Evolutionary conservation across 768 basidiomycete species (phyloP).

Genomic region (Xerocomellus intermedius): DNA sequence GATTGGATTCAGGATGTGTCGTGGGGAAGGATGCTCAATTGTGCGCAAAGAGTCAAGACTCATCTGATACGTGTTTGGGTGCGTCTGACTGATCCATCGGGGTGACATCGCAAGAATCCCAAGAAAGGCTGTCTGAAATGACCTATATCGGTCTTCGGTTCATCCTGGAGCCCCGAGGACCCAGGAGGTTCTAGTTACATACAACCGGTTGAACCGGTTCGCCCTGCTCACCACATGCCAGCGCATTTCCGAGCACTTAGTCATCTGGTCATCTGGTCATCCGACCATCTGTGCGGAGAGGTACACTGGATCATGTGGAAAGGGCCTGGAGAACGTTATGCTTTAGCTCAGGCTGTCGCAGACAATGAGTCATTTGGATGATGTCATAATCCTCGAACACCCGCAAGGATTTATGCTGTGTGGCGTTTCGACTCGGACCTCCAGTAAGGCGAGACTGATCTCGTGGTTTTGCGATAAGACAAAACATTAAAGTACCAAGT

Average conservation of each 20-base stretch:
- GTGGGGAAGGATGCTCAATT: too few relatives aligned
- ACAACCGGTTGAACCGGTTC: not conserved
- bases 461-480: not conserved
- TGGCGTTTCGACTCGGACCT: too few relatives aligned
- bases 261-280: not conserved
- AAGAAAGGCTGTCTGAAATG: not conserved
- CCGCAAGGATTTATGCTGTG: not conserved
- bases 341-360: too few relatives aligned
- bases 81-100: not conserved
- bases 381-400: not conserved
- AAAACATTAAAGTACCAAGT: not conserved
- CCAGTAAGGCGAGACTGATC: not conserved
- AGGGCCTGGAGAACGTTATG: not conserved
- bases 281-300: not conserved
- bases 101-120: not conserved
- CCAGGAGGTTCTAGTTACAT: not conserved
- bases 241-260: not conserved
- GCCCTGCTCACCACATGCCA: not conserved
- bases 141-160: not conserved
- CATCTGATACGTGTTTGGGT: not conserved
- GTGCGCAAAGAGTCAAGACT: too few relatives aligned
- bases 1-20: not conserved
- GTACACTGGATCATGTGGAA: not conserved
- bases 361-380: not conserved
- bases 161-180: too few relatives aligned